Percentiles rank a stretch among this genome's conserved stretches.
Evolutionary conservation across 108 stramenopile genomes (phyloP).

Genomic region (Parmales sp.): DNA sequence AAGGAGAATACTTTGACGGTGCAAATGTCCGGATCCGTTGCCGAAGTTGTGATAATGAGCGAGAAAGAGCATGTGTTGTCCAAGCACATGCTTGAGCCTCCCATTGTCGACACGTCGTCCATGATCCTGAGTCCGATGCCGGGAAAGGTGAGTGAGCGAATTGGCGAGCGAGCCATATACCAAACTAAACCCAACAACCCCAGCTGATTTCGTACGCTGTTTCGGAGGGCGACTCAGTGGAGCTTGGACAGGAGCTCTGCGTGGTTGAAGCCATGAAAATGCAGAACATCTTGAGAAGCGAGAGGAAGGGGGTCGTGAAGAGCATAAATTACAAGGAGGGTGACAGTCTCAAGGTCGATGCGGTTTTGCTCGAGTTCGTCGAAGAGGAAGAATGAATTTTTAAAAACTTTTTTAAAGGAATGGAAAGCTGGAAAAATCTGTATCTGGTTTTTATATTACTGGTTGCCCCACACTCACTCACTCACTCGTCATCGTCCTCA

Average conservation of each 20-base stretch:
- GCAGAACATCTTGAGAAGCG: slow-evolving; percentile 89
- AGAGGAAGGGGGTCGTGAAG: slow-evolving; percentile 47
- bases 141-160: slow-evolving; percentile 66
- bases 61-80: slow-evolving; percentile 63
- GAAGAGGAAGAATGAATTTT: background rate
- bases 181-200: background rate
- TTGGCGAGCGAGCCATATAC: slow-evolving; percentile 26
- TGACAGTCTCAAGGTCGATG: slow-evolving; percentile 56
- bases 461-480: slow-evolving; percentile 41
- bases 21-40: slow-evolving; percentile 54
- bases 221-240: slow-evolving; percentile 75
- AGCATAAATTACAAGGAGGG: slow-evolving; percentile 55
- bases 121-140: slow-evolving; percentile 89
- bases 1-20: slow-evolving; percentile 28
- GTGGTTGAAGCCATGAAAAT: slow-evolving; percentile 99
- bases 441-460: no score
- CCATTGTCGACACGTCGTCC: slow-evolving; percentile 51
- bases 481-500: slow-evolving; percentile 52
- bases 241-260: slow-evolving; percentile 83
- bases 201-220: slow-evolving; percentile 22
- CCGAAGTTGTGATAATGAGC: slow-evolving; percentile 55
- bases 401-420: background rate
- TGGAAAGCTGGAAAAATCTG: no score
- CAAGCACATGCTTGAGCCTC: slow-evolving; percentile 61
- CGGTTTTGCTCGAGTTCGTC: slow-evolving; percentile 64